These are phyloP conservation scores for Aspergillus neotritici DNA, from an alignment of 2,329 filamentous ascomycete species.

Conservation along the genomic window DNA sequence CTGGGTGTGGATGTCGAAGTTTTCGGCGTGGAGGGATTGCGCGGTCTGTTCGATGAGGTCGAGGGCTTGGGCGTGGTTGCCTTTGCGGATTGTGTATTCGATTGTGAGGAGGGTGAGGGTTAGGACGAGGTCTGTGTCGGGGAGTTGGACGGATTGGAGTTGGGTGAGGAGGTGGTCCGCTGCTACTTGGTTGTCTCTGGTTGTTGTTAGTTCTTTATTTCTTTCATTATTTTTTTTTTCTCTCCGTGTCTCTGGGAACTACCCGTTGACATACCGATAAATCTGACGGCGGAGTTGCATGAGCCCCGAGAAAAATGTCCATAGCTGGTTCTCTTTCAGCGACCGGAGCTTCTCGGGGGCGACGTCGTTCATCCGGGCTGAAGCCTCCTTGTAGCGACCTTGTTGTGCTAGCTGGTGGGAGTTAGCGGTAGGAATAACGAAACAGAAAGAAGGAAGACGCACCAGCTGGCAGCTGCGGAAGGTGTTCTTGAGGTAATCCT, in stretches of 20 bases:
- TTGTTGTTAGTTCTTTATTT: slow-evolving; percentile 12
- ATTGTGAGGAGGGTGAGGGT: slow-evolving; percentile 56
- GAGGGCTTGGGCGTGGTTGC: slow-evolving; percentile 51
- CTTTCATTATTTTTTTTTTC: too few relatives aligned
- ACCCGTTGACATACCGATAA: slow-evolving; percentile 35
- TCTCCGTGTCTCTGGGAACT: too few relatives aligned
- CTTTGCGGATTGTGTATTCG: slow-evolving; percentile 52
- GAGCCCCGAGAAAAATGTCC: slow-evolving; percentile 39
- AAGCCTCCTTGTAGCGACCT: slow-evolving; percentile 66
- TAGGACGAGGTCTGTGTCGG: slow-evolving; percentile 56
- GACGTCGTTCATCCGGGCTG: slow-evolving; percentile 54
- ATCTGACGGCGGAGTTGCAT: slow-evolving; percentile 40
- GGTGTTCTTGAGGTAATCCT: slow-evolving; percentile 71
- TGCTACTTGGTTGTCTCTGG: slow-evolving; percentile 52
- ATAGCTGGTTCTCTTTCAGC: slow-evolving; percentile 66
- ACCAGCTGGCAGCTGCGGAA: slow-evolving; percentile 64
- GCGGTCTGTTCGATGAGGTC: slow-evolving; percentile 50
- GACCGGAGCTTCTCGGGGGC: slow-evolving; percentile 60
- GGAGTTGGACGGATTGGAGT: slow-evolving; percentile 48
- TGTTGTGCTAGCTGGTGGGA: slow-evolving; percentile 49
- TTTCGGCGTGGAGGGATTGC: slow-evolving; percentile 48
- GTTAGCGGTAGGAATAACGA: slow-evolving; percentile 1
- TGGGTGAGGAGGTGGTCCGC: slow-evolving; percentile 54
- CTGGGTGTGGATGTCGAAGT: slow-evolving; percentile 61
- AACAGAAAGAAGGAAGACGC: slow-evolving; percentile 9